Evolutionary conservation across 306 rosid species (phyloP).

Genomic region (Citrullus amarus): DNA sequence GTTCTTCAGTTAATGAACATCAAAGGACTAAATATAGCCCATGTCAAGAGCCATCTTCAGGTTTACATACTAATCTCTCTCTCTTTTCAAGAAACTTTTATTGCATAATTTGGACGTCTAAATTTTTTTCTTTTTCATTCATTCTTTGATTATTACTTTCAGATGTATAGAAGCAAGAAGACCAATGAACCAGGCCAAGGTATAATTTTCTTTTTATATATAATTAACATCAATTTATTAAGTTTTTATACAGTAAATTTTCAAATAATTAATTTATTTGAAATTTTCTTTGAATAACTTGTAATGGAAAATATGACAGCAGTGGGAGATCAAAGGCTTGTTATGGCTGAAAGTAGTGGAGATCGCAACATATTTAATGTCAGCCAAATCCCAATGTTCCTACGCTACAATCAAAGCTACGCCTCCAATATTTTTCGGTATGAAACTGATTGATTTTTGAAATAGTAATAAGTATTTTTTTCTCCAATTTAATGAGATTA

Average conservation of each 20-base stretch:
- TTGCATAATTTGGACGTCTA: not conserved
- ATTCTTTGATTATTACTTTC: not conserved
- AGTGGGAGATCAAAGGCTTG: conserved; percentile 40
- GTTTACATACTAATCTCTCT: conserved; percentile 13
- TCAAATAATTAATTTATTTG: not conserved
- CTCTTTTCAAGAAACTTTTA: too few species aligned
- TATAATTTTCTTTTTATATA: conserved; percentile 3
- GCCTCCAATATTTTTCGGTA: conserved; percentile 36
- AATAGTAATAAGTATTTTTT: not conserved
- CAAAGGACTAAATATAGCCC: conserved; percentile 81
- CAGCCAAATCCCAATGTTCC: conserved; percentile 86
- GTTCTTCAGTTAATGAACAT: conserved; percentile 96
- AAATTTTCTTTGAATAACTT: not conserved
- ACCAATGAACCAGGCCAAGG: conserved; percentile 60
- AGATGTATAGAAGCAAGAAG: conserved; percentile 95
- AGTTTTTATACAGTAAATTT: not conserved
- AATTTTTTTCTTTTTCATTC: too few species aligned
- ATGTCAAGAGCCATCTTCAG: conserved; percentile 98
- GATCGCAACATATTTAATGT: conserved; percentile 65
- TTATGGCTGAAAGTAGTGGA: conserved; percentile 38
- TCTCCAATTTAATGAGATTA: too few species aligned
- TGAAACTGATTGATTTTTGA: not conserved
- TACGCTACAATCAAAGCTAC: conserved; percentile 47
- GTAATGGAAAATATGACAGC: conserved; percentile 12
- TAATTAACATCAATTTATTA: not conserved